Conservation (phyloP, 495 filamentous ascomycete genomes). For the Penicillium silybi region DNA sequence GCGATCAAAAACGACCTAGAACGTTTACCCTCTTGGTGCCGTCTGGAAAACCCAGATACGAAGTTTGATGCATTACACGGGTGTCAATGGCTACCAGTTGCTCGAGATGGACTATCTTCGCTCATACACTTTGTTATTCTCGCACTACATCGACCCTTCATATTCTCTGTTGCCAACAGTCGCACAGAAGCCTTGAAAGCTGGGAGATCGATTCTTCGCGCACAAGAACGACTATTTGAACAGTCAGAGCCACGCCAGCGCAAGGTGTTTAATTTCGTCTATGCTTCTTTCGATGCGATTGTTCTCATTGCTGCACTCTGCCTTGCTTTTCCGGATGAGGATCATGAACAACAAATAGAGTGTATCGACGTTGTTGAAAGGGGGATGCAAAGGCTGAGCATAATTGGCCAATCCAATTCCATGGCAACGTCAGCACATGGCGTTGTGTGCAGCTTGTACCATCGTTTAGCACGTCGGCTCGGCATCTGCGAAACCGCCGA, state of each 20-base stretch:
- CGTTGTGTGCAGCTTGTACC: slow-evolving; percentile 30
- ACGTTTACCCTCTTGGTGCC: slow-evolving; percentile 49
- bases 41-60: slow-evolving; percentile 51
- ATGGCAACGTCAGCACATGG: slow-evolving; percentile 52
- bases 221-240: slow-evolving; percentile 49
- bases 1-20: slow-evolving; percentile 43
- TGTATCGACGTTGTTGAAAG: slow-evolving; percentile 51
- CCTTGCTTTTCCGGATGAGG: slow-evolving; percentile 49
- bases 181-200: slow-evolving; percentile 52
- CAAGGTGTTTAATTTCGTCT: slow-evolving; percentile 53
- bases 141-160: slow-evolving; percentile 59
- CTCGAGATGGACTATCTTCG: slow-evolving; percentile 44
- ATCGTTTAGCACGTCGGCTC: slow-evolving; percentile 5
- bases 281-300: slow-evolving; percentile 60
- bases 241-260: slow-evolving; percentile 48
- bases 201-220: slow-evolving; percentile 50
- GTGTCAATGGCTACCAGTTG: slow-evolving; percentile 50
- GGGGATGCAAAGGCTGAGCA: slow-evolving; percentile 49
- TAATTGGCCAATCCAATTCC: slow-evolving; percentile 44
- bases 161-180: slow-evolving; percentile 52
- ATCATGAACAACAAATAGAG: slow-evolving; percentile 34
- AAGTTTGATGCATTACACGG: slow-evolving; percentile 45
- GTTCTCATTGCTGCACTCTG: slow-evolving; percentile 57
- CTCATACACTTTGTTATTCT: slow-evolving; percentile 51
- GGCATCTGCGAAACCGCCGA: slow-evolving; percentile 7